These are phyloP conservation scores for Pythium guiyangense DNA, from an alignment of 352 stramenopile species.

Conservation along the genomic window DNA sequence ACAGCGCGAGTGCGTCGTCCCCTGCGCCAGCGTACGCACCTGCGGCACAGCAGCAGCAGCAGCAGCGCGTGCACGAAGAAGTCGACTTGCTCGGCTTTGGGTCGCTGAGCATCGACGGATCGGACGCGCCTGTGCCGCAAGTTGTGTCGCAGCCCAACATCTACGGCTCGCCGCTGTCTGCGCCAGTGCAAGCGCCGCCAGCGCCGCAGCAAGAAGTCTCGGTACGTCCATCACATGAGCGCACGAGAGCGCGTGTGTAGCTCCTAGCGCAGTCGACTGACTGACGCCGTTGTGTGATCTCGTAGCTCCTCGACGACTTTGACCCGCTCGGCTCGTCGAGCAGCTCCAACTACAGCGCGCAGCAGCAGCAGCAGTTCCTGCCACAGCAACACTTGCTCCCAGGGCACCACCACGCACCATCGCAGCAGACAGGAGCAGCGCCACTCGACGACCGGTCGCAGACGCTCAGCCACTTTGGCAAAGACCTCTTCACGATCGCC, in stretches of 20 bases:
- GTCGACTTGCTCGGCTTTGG: constrained; percentile 80
- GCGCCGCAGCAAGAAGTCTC: constrained; percentile 43
- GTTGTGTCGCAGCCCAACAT: constrained; percentile 18
- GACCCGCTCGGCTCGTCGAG: constrained; percentile 33
- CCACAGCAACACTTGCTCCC: constrained; percentile 23
- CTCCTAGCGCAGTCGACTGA: background rate
- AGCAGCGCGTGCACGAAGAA: constrained; percentile 31
- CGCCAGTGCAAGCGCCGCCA: constrained; percentile 13
- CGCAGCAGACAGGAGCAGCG: too few species aligned
- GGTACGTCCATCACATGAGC: constrained; percentile 25
- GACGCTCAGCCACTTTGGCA: constrained; percentile 73
- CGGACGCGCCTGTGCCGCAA: constrained; percentile 1
- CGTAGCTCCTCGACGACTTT: constrained; percentile 50
- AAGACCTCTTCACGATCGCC: constrained; percentile 82
- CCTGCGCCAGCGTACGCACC: constrained; percentile 8
- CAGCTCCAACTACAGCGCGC: constrained; percentile 14
- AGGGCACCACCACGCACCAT: constrained; percentile 13
- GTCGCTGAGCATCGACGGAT: constrained; percentile 39
- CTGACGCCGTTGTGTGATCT: background rate
- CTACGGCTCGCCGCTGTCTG: constrained; percentile 19
- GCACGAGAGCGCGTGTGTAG: too few species aligned
- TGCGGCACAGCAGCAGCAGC: constrained; percentile 5
- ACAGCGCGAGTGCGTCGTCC: constrained; percentile 6
- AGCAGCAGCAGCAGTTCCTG: constrained; percentile 27
- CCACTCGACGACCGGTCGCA: constrained; percentile 55